Base-by-base conservation (phyloP, 352 stramenopile species). In the Phytophthora cryptogea region DNA sequence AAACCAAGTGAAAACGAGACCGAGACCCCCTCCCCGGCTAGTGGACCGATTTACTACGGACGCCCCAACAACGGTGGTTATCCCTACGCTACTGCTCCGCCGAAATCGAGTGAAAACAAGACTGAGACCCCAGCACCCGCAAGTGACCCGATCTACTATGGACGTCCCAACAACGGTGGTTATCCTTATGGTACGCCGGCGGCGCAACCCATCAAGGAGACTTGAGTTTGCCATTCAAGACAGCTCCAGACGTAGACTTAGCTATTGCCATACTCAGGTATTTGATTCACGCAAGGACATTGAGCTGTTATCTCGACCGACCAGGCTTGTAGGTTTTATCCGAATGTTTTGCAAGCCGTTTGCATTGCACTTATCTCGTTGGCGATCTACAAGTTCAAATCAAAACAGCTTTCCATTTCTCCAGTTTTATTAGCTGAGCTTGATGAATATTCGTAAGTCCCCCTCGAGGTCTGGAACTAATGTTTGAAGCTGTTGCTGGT, bases 61-160 rank as follows among this genome's bases (percentile, higher is more conserved):
- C 49, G 46, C 14, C 55, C 46, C 6, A 63, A 64, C 32, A 64
- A 59, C 17, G 56, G 56, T 32, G 56, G 56, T 0, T 64, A 64
- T 53, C 56, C 56, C 13, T 59, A 58, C 27, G 7, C 46, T 5
- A 51, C 43, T 28, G 6, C 54, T 2, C 17, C 54, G 11, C 33
- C 33, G 55, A 28, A 40, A 4, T 37, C 33, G 2, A 17, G 33
- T 11, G 16, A 17, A 1, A 40, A 40, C 11, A 32, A 16, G 13
- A 63, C 54, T 8, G 30, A 32, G 14, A 37, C 37, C 6, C 55
- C 55, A 1, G 8, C 10, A 3, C 54, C 43, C 9, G 26, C 33
- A 4, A 54, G 32, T n/a, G 32, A 20, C 3, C 47, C 26, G 6
- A 47, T 59, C 35, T 63, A 63, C 46, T 46, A 58, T 13, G 55